These are phyloP conservation scores for Emergomyces orientalis DNA, from an alignment of 2,329 filamentous ascomycete genomes.

Conservation along the genomic window DNA sequence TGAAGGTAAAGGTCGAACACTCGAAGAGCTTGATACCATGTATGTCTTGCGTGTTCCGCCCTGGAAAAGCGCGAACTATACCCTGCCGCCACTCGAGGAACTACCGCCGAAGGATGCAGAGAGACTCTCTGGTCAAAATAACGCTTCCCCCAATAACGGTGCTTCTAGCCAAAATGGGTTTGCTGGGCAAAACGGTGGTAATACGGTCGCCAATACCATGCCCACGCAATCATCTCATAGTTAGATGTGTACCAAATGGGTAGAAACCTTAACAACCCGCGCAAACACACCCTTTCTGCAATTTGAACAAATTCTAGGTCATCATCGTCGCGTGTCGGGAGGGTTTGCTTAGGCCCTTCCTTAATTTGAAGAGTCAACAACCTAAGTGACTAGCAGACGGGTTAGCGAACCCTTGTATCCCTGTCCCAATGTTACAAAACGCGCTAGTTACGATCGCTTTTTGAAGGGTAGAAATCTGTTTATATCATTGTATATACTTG, in stretches of 20 bases:
- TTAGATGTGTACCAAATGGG: background rate
- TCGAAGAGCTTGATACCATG: constrained; percentile 75
- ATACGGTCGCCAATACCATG: background rate
- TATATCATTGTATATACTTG: background rate
- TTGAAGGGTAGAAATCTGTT: background rate
- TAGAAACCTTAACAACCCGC: background rate
- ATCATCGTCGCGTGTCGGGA: too few species aligned
- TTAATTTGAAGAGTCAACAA: background rate
- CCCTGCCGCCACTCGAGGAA: constrained; percentile 22
- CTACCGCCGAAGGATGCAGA: background rate
- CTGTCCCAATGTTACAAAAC: background rate
- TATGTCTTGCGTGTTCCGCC: constrained; percentile 58
- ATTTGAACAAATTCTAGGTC: too few species aligned
- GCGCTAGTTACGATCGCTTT: background rate
- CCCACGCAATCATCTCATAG: background rate
- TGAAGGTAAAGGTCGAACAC: constrained; percentile 60
- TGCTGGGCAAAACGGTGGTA: background rate
- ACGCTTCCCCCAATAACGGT: background rate
- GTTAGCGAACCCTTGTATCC: background rate
- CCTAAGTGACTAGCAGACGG: background rate
- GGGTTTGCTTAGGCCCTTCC: background rate
- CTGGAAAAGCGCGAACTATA: constrained; percentile 50
- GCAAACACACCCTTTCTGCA: background rate
- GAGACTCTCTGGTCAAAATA: background rate
- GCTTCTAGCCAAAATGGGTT: background rate